Percentiles rank a stretch among this genome's conserved stretches.
Conservation (phyloP, 2,329 filamentous ascomycete species). For the Xylaria sp. region DNA sequence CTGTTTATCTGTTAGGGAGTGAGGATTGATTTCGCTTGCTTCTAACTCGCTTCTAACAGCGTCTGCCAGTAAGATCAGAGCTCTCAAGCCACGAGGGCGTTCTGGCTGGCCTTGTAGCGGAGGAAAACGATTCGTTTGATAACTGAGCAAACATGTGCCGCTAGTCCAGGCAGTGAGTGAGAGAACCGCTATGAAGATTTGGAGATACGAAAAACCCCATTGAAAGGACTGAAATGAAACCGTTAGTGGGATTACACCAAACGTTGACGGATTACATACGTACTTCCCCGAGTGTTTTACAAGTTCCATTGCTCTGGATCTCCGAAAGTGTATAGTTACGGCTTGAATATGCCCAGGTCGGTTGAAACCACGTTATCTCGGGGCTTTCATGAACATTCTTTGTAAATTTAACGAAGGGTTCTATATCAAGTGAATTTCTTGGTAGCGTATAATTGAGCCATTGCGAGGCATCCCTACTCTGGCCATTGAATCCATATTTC, state of each 20-base stretch:
- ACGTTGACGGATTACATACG: not conserved
- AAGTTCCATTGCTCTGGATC: slow-evolving; percentile 35
- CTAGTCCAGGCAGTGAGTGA: slow-evolving; percentile 38
- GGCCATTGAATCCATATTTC: not conserved
- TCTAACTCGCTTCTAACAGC: slow-evolving; percentile 33
- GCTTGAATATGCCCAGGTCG: slow-evolving; percentile 25
- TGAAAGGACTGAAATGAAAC: slow-evolving; percentile 16
- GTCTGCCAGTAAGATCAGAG: slow-evolving; percentile 32
- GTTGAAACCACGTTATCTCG: not conserved
- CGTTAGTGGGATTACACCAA: not conserved
- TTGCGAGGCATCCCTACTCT: not conserved
- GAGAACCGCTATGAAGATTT: slow-evolving; percentile 35
- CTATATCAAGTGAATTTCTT: not conserved
- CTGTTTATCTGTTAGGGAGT: slow-evolving; percentile 34
- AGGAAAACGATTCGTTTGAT: slow-evolving; percentile 33
- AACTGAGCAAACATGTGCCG: slow-evolving; percentile 39
- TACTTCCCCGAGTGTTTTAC: slow-evolving; percentile 39
- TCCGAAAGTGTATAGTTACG: slow-evolving; percentile 37
- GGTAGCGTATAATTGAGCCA: not conserved
- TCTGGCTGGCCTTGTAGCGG: slow-evolving; percentile 27
- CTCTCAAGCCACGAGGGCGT: slow-evolving; percentile 32
- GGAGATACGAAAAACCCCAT: slow-evolving; percentile 47
- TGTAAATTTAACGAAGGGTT: not conserved
- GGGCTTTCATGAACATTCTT: too few species aligned
- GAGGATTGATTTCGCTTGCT: slow-evolving; percentile 29